phyloP scores from a whole-genome alignment of 2,329 filamentous ascomycete genomes.

The Clonostachys chloroleuca region DNA sequence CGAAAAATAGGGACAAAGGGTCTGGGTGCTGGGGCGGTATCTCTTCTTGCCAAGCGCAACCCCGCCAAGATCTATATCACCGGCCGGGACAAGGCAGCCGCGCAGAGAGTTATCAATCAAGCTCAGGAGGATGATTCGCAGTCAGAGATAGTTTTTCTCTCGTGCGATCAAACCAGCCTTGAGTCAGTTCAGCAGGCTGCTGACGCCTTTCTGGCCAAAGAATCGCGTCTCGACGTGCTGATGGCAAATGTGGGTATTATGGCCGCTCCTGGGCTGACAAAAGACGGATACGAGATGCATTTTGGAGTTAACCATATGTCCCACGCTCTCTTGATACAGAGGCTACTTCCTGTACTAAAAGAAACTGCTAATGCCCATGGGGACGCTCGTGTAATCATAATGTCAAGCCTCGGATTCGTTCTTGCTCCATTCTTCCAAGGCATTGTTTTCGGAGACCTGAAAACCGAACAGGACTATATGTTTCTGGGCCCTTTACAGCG shows the following conservation, averaged over 20 bases:
- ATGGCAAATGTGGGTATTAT: slow-evolving; percentile 39
- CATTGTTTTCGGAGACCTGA: not conserved
- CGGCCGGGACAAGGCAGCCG: slow-evolving; percentile 36
- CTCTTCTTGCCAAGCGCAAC: slow-evolving; percentile 19
- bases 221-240: slow-evolving; percentile 30
- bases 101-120: not conserved
- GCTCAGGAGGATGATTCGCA: not conserved
- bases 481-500: slow-evolving; percentile 7
- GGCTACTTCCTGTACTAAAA: slow-evolving; percentile 18
- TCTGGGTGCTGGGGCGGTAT: not conserved
- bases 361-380: slow-evolving; percentile 7
- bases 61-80: slow-evolving; percentile 45
- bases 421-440: slow-evolving; percentile 10
- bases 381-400: not conserved
- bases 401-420: slow-evolving; percentile 17
- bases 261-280: slow-evolving; percentile 22
- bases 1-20: slow-evolving; percentile 1
- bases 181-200: slow-evolving; percentile 32
- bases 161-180: slow-evolving; percentile 37
- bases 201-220: slow-evolving; percentile 20
- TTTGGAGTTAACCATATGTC: slow-evolving; percentile 41
- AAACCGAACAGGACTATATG: slow-evolving; percentile 3
- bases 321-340: slow-evolving; percentile 33
- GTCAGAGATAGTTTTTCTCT: not conserved
- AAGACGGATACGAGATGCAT: slow-evolving; percentile 39